Percentiles rank a stretch among this genome's conserved stretches.
Conservation (phyloP, 177 flowering plant genomes). For the Tripterygium wilfordii region DNA sequence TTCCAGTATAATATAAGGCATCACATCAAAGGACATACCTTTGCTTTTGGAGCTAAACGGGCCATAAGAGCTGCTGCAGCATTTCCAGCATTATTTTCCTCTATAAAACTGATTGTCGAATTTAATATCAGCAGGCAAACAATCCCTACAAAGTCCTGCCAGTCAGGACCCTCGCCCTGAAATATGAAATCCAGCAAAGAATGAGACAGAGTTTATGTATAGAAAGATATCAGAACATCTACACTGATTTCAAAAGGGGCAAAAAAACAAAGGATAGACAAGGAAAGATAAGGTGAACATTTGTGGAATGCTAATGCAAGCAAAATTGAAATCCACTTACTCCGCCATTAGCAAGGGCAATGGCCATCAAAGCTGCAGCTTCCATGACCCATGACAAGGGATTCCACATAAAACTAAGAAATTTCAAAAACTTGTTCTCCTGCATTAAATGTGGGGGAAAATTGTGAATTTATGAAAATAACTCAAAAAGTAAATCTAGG, state of each 20-base stretch:
- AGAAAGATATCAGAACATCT: background rate
- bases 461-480: no score
- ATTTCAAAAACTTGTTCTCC: constrained; percentile 85
- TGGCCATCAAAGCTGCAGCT: constrained; percentile 82
- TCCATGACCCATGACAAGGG: constrained; percentile 88
- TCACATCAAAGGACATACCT: constrained; percentile 26
- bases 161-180: constrained; percentile 87
- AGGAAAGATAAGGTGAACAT: background rate
- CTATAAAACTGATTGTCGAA: constrained; percentile 83
- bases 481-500: background rate
- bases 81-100: constrained; percentile 89
- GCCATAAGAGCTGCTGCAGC: constrained; percentile 89
- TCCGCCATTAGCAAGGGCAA: constrained; percentile 88
- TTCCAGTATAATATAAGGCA: no score
- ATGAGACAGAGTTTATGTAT: no score
- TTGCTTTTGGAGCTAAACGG: constrained; percentile 79
- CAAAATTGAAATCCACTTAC: constrained; percentile 34
- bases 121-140: constrained; percentile 62
- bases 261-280: background rate
- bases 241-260: background rate
- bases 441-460: no score
- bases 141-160: constrained; percentile 91
- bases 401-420: constrained; percentile 91
- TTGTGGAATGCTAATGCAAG: constrained; percentile 7
- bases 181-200: no score